Percentiles rank a stretch among this genome's conserved stretches.
Evolutionary conservation across 805 yeast genomes (phyloP).

Genomic region (Starmerella powellii): DNA sequence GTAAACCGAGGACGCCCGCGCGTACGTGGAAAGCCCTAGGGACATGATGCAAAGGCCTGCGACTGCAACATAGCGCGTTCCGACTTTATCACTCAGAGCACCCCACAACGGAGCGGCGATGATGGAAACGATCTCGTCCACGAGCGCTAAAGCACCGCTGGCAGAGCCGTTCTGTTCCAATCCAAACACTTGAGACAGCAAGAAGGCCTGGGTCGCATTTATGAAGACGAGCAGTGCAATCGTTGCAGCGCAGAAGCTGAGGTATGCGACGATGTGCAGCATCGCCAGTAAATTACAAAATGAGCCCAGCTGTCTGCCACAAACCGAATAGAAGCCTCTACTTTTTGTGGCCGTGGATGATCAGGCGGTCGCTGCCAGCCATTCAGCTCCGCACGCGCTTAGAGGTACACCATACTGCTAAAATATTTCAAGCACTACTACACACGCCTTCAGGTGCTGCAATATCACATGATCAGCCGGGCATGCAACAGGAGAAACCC

Average conservation of each 20-base stretch:
- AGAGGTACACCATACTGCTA: no score
- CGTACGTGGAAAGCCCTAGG: slow-evolving; percentile 39
- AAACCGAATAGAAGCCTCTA: no score
- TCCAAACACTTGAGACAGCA: slow-evolving; percentile 31
- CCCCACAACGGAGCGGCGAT: slow-evolving; percentile 51
- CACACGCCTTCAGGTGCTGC: no score
- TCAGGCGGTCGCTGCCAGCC: no score
- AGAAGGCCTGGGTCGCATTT: slow-evolving; percentile 36
- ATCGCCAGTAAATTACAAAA: not conserved
- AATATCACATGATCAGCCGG: no score
- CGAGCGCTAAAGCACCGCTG: slow-evolving; percentile 41
- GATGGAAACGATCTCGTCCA: slow-evolving; percentile 49
- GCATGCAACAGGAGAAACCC: no score
- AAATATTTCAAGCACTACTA: no score
- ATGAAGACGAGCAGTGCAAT: slow-evolving; percentile 36
- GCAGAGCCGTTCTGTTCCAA: slow-evolving; percentile 33
- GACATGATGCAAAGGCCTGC: slow-evolving; percentile 41
- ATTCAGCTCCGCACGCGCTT: no score
- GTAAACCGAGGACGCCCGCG: slow-evolving; percentile 35
- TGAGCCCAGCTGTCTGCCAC: no score
- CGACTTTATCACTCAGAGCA: slow-evolving; percentile 48
- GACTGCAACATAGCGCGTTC: slow-evolving; percentile 43
- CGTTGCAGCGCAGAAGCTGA: slow-evolving; percentile 32
- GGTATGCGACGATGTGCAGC: slow-evolving; percentile 21
- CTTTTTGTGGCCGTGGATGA: no score